Percentiles rank a stretch among this genome's conserved stretches.
Evolutionary conservation across 139 green algal species (phyloP).

Genomic region (Chlamydomonas asymmetrica): DNA sequence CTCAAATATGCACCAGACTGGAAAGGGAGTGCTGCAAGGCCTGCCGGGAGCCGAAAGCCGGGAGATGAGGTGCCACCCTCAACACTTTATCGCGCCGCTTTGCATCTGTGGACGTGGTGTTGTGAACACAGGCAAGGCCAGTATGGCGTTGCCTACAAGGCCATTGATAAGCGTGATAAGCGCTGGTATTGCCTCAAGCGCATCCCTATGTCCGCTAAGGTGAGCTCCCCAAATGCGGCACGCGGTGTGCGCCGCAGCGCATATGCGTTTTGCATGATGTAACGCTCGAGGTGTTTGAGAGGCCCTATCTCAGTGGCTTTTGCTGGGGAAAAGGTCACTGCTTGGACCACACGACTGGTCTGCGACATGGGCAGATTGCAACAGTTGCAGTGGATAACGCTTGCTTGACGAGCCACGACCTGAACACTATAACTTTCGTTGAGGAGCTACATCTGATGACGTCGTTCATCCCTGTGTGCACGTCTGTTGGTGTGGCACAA

Average conservation of each 20-base stretch:
- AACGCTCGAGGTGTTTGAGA: no score
- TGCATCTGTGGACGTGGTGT: not conserved
- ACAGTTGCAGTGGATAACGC: no score
- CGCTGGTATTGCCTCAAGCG: slow-evolving; percentile 58
- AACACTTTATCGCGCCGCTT: no score
- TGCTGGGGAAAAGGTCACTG: no score
- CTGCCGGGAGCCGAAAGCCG: no score
- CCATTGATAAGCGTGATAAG: slow-evolving; percentile 34
- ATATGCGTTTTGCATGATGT: no score
- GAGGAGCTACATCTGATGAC: not conserved
- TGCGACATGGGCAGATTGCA: no score
- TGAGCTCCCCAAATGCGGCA: not conserved
- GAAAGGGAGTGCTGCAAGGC: not conserved
- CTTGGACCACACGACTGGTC: no score
- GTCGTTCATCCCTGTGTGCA: not conserved
- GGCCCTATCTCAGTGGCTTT: no score
- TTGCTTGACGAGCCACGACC: no score
- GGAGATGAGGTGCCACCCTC: no score
- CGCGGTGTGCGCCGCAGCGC: not conserved
- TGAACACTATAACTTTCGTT: no score
- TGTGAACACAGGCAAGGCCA: slow-evolving; percentile 18
- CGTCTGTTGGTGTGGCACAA: not conserved
- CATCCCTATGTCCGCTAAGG: slow-evolving; percentile 55
- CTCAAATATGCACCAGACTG: not conserved
- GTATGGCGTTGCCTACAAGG: slow-evolving; percentile 42